phyloP scores from a whole-genome alignment of 768 basidiomycete genomes.

The Cytidiella melzeri region DNA sequence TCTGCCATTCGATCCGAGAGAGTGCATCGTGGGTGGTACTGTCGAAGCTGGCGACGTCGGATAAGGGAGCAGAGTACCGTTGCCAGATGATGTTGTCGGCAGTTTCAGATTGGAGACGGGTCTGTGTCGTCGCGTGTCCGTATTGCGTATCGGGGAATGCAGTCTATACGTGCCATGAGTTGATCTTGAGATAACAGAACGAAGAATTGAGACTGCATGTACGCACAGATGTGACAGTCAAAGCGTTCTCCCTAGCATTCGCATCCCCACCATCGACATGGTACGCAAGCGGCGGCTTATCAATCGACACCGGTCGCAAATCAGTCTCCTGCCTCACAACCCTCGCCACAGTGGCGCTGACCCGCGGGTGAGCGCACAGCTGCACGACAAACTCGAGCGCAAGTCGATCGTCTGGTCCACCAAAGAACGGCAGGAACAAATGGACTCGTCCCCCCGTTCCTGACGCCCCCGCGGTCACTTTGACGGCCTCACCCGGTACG shows the following conservation, averaged over 20 bases:
- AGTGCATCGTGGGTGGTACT: conserved; percentile 30
- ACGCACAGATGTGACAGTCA: conserved; percentile 47
- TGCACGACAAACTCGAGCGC: conserved; percentile 83
- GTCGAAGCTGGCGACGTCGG: conserved; percentile 5
- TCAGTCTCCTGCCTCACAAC: conserved; percentile 42
- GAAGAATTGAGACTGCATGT: background rate
- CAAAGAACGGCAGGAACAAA: conserved; percentile 87
- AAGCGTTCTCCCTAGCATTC: conserved; percentile 14
- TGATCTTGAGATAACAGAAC: background rate
- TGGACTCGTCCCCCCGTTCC: conserved; percentile 39
- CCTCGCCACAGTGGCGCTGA: conserved; percentile 71
- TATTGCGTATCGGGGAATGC: conserved; percentile 68
- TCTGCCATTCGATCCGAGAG: conserved; percentile 56
- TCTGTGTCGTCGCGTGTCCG: conserved; percentile 54
- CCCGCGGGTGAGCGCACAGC: conserved; percentile 61
- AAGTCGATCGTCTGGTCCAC: conserved; percentile 88
- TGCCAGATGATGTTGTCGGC: conserved; percentile 79
- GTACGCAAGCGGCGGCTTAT: conserved; percentile 26
- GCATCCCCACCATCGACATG: conserved; percentile 16
- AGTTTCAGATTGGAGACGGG: conserved; percentile 69
- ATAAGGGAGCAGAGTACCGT: conserved; percentile 40
- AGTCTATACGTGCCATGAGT: conserved; percentile 10
- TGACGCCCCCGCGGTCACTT: conserved; percentile 11
- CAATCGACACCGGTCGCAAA: conserved; percentile 8
- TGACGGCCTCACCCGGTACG: conserved; percentile 22